Percentiles rank a stretch among this genome's conserved stretches.
Evolutionary conservation across 192 early-diverging fungal species (phyloP).

Genomic region (Backusella tarrabulga): DNA sequence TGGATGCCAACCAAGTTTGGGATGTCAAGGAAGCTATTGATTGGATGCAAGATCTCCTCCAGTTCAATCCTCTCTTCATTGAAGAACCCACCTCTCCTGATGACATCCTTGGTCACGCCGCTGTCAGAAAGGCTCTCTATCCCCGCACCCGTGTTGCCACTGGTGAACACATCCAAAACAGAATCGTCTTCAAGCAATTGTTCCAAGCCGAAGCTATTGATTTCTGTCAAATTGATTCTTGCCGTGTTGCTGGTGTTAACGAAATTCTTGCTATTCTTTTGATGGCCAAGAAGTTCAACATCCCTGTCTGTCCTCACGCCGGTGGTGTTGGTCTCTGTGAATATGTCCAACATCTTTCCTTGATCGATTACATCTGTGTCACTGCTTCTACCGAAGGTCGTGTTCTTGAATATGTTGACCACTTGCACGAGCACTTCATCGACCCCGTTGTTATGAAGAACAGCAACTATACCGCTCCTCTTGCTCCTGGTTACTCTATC

Average conservation of each 20-base stretch:
- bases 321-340: slow-evolving; percentile 45
- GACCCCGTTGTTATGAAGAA: slow-evolving; percentile 34
- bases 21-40: slow-evolving; percentile 47
- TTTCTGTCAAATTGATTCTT: slow-evolving; percentile 39
- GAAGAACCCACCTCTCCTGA: slow-evolving; percentile 45
- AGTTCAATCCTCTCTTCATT: slow-evolving; percentile 46
- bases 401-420: slow-evolving; percentile 42
- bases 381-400: slow-evolving; percentile 31
- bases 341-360: slow-evolving; percentile 38
- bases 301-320: slow-evolving; percentile 38
- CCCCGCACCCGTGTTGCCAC: slow-evolving; percentile 36
- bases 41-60: slow-evolving; percentile 41
- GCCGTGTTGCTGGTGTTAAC: slow-evolving; percentile 41
- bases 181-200: slow-evolving; percentile 42
- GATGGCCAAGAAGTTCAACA: slow-evolving; percentile 41
- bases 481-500: slow-evolving; percentile 32
- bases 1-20: slow-evolving; percentile 52
- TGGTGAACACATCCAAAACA: slow-evolving; percentile 41
- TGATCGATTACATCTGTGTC: slow-evolving; percentile 40
- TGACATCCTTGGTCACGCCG: slow-evolving; percentile 41
- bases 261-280: slow-evolving; percentile 39
- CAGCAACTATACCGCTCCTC: slow-evolving; percentile 31
- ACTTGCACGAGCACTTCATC: slow-evolving; percentile 40
- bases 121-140: slow-evolving; percentile 37
- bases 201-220: slow-evolving; percentile 43